Percentiles rank a stretch among this genome's conserved stretches.
Conservation (phyloP, 441 rosid genomes). For the Euphorbia corollata region DNA sequence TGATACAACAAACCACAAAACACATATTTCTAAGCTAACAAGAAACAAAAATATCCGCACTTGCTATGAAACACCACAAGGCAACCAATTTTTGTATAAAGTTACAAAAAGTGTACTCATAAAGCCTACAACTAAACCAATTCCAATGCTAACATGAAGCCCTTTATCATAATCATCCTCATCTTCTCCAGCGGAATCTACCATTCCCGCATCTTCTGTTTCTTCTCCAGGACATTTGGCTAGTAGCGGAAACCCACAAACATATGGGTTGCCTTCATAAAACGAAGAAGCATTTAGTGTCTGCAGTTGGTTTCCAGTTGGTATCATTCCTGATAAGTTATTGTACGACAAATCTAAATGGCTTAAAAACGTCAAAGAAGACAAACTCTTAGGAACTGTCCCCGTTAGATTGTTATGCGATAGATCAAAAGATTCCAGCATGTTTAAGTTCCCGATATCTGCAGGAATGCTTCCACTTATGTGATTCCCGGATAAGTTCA, state of each 20-base stretch:
- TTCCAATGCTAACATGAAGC: constrained; percentile 6
- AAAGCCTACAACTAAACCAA: constrained; percentile 19
- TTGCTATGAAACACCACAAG: no score
- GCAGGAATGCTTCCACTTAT: constrained; percentile 30
- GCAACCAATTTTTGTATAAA: not conserved
- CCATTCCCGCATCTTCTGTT: not conserved
- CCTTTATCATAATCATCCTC: not conserved
- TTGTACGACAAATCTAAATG: constrained; percentile 34
- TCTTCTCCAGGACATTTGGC: constrained; percentile 23
- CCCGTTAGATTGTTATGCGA: constrained; percentile 33
- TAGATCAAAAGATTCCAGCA: constrained; percentile 43
- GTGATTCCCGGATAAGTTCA: constrained; percentile 39
- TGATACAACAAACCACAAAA: no score
- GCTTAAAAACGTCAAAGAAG: constrained; percentile 22
- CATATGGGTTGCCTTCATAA: constrained; percentile 32
- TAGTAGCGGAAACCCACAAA: constrained; percentile 35
- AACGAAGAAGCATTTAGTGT: constrained; percentile 33
- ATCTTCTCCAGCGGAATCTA: not conserved
- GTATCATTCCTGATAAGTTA: constrained; percentile 34
- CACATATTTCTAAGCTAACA: no score
- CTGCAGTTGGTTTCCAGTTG: constrained; percentile 21
- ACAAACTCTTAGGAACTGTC: constrained; percentile 32
- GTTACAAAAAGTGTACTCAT: constrained; percentile 8
- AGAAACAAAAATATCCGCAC: no score
- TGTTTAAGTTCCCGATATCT: constrained; percentile 24